Evolutionary conservation across 371 early-diverging fungal genomes (phyloP), one percentile per base, ranked within the genome.

Genomic region (Chytridium lagenaria): DNA sequence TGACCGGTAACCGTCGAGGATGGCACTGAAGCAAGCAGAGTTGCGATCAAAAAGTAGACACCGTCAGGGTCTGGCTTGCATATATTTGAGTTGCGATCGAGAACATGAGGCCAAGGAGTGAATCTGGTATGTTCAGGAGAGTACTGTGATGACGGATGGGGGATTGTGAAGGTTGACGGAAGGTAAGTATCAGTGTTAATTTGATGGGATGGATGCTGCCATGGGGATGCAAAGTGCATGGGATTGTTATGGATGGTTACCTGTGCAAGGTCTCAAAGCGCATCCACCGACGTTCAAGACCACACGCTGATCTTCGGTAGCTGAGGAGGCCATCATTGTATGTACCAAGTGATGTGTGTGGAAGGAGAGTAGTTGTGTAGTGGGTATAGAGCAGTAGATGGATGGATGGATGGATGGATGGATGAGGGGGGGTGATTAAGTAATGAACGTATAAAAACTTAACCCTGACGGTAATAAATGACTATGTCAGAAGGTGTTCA

Each of bases 11-110:
- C 26, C 38, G 44, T 66, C 66, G n/a, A 66, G 66, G 66, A 66
- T 66, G 5, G 66, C 66, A 26, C 26, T n/a, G 44, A 66, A 66
- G 44, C 66, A 66, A 2, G 49, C 2, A 44, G 66, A 2, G 44
- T 44, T 66, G 28, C 66, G 66, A 66, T 66, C 66, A 30, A 66
- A 66, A 66, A 66, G 66, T n/a, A 66, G 37, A 15, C 66, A 2
- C 66, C 66, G 66, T n/a, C 19, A 33, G 40, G 7, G 44, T 66
- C 66, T 10, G 66, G 66, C 37, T 66, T 66, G 44, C 38, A 44
- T 15, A 66, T 5, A 23, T 2, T 16, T 22, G 30, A 7, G 28
- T 66, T 40, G 5, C 44, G 5, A 38, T 38, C 44, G 44, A n/a
- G 30, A 66, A 66, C 66, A 66, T 66, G 40, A 66, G 10, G 38